A percentile compares a stretch with the other conserved stretches of the same genome.
Evolutionary conservation across 495 filamentous ascomycete species (phyloP).

Genomic region (Melanomma pulvis-pyrius): DNA sequence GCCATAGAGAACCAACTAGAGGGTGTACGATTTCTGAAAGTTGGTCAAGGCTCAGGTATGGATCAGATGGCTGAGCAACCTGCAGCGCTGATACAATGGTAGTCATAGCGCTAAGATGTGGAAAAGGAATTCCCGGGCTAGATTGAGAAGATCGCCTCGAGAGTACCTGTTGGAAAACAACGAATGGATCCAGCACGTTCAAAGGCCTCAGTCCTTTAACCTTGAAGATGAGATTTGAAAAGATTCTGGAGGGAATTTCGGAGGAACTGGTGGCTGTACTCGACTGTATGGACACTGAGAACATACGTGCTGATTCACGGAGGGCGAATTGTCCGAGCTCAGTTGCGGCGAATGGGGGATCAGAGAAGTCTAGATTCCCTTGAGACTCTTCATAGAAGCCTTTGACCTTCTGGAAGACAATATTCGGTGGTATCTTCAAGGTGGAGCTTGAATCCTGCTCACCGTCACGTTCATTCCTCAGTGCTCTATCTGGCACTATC

Average conservation of each 20-base stretch:
- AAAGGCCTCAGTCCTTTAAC: slow-evolving; percentile 12
- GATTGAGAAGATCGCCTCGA: background rate
- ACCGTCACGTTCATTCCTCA: slow-evolving; percentile 5
- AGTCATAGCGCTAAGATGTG: slow-evolving; percentile 50
- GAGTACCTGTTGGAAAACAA: slow-evolving; percentile 17
- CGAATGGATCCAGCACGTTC: slow-evolving; percentile 14
- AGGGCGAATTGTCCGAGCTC: slow-evolving; percentile 26
- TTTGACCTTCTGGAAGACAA: slow-evolving; percentile 14
- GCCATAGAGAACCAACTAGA: slow-evolving; percentile 74
- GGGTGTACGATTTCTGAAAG: slow-evolving; percentile 67
- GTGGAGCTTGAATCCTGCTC: background rate
- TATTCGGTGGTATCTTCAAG: slow-evolving; percentile 3
- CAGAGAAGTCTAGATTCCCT: slow-evolving; percentile 31
- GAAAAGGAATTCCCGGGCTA: slow-evolving; percentile 16
- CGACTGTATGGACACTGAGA: slow-evolving; percentile 9
- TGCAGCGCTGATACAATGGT: slow-evolving; percentile 66
- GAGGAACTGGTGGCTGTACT: background rate
- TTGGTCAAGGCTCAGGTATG: slow-evolving; percentile 57
- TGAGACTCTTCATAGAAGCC: slow-evolving; percentile 34
- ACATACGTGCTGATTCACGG: slow-evolving; percentile 23
- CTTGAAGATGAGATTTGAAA: slow-evolving; percentile 31
- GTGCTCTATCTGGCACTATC: slow-evolving; percentile 31
- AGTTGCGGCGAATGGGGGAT: slow-evolving; percentile 26
- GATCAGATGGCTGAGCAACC: slow-evolving; percentile 49
- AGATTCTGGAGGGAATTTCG: slow-evolving; percentile 28